Base-by-base conservation (phyloP, 2,329 filamentous ascomycete species). In the Cyphellophora attinorum region DNA sequence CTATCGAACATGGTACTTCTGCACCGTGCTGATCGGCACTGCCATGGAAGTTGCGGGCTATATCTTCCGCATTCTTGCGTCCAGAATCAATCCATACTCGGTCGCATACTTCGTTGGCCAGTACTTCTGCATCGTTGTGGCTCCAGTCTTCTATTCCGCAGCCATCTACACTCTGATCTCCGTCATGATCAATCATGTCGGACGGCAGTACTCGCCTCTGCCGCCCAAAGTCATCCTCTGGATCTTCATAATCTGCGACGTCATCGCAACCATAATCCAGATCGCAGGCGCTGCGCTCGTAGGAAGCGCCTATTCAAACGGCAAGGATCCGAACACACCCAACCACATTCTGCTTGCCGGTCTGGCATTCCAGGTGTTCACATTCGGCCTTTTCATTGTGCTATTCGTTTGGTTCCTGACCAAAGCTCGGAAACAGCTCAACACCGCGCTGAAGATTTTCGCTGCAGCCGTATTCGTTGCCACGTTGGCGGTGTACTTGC, bases 41-140 rank as follows among this genome's bases (percentile, higher is more conserved):
- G n/a, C 61, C 11, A 62, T 72, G 46, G 69, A 72, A 44, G 53
- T 71, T 11, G 50, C 70, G 17, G 68, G 68, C 27, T 72, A 72
- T 45, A 48, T 64, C 34, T 63, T 65, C 32, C 62, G 68, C 6
- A 55, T 57, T 2, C 59, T 71, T n/a, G 67, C 64, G 1, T 58
- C 65, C 16, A 59, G 63, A 42, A 54, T 62, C 29, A 60, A 73
- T 40, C 71, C 71, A 0, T 74, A 74, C 50, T 58, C 64, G 40
- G 58, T 74, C 11, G 53, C 65, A 23, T 74, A 65, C 57, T 76
- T 75, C 44, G 68, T 76, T 25, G 54, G 72, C 29, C 69, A 73
- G 48, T 75, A 74, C 57, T 76, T 76, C 59, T 72, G 72, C 58
- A 72, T 76, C 51, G 71, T 76, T 40, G 67, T 68, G 0, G 71